Percentiles rank a stretch among this genome's conserved stretches.
Evolutionary conservation across 139 green algal genomes (phyloP).

Genomic region (Chlorella sp.): DNA sequence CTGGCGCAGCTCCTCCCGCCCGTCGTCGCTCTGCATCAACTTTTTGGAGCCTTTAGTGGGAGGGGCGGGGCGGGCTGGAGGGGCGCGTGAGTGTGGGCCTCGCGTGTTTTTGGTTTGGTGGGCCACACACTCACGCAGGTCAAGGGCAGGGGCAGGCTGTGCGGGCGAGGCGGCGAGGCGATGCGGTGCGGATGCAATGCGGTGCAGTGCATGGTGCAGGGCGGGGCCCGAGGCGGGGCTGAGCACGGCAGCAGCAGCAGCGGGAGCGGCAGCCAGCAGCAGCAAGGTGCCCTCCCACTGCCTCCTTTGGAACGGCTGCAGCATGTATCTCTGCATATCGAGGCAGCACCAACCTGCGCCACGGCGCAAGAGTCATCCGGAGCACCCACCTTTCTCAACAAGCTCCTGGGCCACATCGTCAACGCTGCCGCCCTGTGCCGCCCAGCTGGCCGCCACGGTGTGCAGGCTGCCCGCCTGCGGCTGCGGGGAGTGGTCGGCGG

Average conservation of each 20-base stretch:
- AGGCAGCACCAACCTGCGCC: no score
- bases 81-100: no score
- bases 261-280: not conserved
- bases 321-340: no score
- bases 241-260: not conserved
- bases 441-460: not conserved
- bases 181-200: no score
- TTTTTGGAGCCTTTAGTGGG: slow-evolving; percentile 20
- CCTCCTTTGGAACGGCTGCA: no score
- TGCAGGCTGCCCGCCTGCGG: not conserved
- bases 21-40: slow-evolving; percentile 29
- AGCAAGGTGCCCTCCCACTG: not conserved
- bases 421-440: not conserved
- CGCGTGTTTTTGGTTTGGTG: no score
- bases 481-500: not conserved
- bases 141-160: no score
- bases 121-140: no score
- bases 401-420: slow-evolving; percentile 7
- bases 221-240: no score
- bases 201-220: no score
- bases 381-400: slow-evolving; percentile 26
- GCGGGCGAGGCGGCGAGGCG: no score
- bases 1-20: slow-evolving; percentile 18
- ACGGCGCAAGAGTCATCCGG: not conserved
- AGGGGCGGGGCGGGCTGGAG: not conserved